Base-by-base conservation (phyloP, 768 basidiomycete genomes). In the Russula compacta region DNA sequence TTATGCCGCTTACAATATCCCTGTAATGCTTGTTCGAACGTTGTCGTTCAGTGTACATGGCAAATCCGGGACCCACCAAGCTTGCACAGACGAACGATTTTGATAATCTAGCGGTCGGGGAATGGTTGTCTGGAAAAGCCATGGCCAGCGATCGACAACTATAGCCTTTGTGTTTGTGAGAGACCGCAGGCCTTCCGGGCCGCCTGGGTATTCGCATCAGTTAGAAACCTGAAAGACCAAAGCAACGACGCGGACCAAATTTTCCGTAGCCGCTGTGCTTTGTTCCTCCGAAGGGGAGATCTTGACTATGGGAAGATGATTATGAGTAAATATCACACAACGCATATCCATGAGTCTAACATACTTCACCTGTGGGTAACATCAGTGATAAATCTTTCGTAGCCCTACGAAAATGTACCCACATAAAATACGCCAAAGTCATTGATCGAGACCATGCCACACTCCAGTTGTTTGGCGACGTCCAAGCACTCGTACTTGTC, bases 391-490 rank as follows among this genome's bases (percentile, higher is more conserved):
- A 62, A 57, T 56, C 42, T 43, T 50, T 40, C 29, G 48, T 40
- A n/a, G 59, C 53, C 47, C 29, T 56, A 50, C 39, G 50, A 64
- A 19, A 39, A 35, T 11, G 50, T 63, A 77, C 85, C 77, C 69
- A 90, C 85, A 70, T 93, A 92, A 74, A 85, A 92, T 8, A 88
- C 86, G 12, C 83, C 93, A 70, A 92, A 97, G 75, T 98, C 97
- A 67, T 98, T 98, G 64, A 97, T 79, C 19, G 94, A 86, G 3
- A 98, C 95, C 97, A 99, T 98, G 49, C 95, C 95, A 67, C 92
- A 95, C 55, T 95, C 84, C 53, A 99, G 76, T 51, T 78, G 75
- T 66, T 84, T 84, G 33, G 94, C 94, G 21, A 98, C 87, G 51
- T 86, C 77, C 56, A 91, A 66, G 69, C 92, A 93, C 46, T 87